These are phyloP conservation scores for Alternaria viburni DNA, from an alignment of 2,329 filamentous ascomycete genomes.

Conservation along the genomic window DNA sequence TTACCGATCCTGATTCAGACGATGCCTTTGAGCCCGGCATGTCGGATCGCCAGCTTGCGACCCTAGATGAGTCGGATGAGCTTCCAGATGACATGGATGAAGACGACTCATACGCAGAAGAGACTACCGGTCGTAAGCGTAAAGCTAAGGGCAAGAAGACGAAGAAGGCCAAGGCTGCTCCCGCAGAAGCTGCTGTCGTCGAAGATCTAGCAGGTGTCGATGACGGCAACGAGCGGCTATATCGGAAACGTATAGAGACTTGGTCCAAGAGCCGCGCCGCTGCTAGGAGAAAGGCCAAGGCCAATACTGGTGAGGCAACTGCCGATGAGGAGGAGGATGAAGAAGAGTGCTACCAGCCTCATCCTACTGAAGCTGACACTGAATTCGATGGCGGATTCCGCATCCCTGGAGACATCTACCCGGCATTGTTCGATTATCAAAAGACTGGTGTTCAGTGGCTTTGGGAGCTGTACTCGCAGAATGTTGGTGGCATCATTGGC, in stretches of 20 bases:
- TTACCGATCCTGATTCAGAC: constrained; percentile 46
- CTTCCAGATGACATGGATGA: constrained; percentile 42
- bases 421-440: constrained; percentile 93
- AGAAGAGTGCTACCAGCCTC: constrained; percentile 83
- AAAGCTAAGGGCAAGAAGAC: constrained; percentile 40
- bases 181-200: constrained; percentile 26
- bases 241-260: constrained; percentile 73
- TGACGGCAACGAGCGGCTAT: constrained; percentile 85
- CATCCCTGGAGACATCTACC: constrained; percentile 90
- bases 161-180: constrained; percentile 28
- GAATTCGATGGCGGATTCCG: constrained; percentile 76
- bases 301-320: constrained; percentile 38
- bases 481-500: constrained; percentile 91
- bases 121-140: constrained; percentile 48
- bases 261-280: constrained; percentile 73
- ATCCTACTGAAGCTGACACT: constrained; percentile 80
- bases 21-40: constrained; percentile 51
- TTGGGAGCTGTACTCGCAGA: constrained; percentile 86
- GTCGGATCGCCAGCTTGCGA: constrained; percentile 49
- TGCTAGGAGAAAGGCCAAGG: constrained; percentile 59
- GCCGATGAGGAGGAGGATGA: constrained; percentile 46
- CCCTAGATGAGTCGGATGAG: constrained; percentile 48
- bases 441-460: constrained; percentile 98
- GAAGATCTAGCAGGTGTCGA: constrained; percentile 73
- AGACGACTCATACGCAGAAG: constrained; percentile 49